These are phyloP conservation scores for Rhododendron simsii DNA, from an alignment of 148 eudicot species.

Conservation along the genomic window DNA sequence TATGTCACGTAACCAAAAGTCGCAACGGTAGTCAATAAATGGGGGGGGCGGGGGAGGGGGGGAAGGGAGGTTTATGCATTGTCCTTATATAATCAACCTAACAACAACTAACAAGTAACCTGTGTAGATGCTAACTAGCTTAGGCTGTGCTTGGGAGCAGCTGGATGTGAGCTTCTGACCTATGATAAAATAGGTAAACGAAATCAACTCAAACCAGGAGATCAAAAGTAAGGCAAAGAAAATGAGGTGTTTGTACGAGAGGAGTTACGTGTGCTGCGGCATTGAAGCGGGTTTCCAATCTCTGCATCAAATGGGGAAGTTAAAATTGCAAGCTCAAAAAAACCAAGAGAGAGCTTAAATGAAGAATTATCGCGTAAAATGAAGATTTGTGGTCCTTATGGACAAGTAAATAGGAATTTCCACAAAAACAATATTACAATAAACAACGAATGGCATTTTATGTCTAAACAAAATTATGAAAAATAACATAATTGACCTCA, in stretches of 20 bases:
- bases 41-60: no score
- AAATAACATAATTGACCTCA: not conserved
- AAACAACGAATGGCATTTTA: not conserved
- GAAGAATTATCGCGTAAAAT: not conserved
- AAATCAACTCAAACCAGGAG: not conserved
- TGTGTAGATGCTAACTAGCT: slow-evolving; percentile 56
- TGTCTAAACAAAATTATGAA: not conserved
- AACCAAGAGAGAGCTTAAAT: not conserved
- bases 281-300: slow-evolving; percentile 58
- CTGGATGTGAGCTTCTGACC: slow-evolving; percentile 64
- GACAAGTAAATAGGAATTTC: not conserved
- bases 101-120: slow-evolving; percentile 30
- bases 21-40: not conserved
- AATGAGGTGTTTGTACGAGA: not conserved
- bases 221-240: not conserved
- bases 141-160: slow-evolving; percentile 54
- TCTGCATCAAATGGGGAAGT: slow-evolving; percentile 40
- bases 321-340: not conserved
- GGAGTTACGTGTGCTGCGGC: slow-evolving; percentile 52
- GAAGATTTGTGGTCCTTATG: not conserved
- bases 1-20: not conserved
- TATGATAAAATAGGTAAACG: slow-evolving; percentile 15
- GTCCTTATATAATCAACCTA: not conserved
- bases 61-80: not conserved
- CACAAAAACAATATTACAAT: not conserved